Conservation (phyloP, 2,329 filamentous ascomycete genomes). For the Aspergillus udagawae region DNA sequence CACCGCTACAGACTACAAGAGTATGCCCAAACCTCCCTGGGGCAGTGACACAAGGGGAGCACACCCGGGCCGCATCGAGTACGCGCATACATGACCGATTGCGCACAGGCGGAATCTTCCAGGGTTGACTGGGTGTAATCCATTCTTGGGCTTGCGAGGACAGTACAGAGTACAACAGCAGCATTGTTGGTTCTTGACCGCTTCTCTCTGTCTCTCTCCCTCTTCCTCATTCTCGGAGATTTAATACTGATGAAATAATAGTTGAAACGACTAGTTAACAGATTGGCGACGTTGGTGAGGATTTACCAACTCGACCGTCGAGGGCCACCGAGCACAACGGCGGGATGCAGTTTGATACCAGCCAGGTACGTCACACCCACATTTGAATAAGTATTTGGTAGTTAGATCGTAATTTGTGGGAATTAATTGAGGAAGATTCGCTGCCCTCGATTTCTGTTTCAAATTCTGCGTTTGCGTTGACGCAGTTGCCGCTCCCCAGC, state of each 20-base stretch:
- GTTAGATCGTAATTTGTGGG: not conserved
- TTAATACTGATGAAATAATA: not conserved
- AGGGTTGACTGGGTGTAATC: not conserved
- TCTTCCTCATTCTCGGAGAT: not conserved
- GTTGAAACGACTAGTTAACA: not conserved
- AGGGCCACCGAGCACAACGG: not conserved
- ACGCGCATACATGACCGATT: not conserved
- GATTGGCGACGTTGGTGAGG: not conserved
- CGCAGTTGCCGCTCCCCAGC: not conserved
- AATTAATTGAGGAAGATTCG: not conserved
- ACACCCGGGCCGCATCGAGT: not conserved
- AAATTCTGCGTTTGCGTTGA: not conserved
- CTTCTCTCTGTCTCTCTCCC: not conserved
- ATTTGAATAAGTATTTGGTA: not conserved
- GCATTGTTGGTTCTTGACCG: not conserved
- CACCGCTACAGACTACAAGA: not conserved
- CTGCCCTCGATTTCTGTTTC: not conserved
- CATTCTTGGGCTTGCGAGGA: not conserved
- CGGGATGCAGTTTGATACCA: not conserved
- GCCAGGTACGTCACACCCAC: not conserved
- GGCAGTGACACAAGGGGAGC: not conserved
- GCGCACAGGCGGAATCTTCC: not conserved
- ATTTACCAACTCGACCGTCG: not conserved
- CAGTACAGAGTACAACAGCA: not conserved
- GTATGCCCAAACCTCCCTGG: not conserved